Base-by-base conservation (phyloP, 345 rosid species). In the Pelargonium nanum region DNA sequence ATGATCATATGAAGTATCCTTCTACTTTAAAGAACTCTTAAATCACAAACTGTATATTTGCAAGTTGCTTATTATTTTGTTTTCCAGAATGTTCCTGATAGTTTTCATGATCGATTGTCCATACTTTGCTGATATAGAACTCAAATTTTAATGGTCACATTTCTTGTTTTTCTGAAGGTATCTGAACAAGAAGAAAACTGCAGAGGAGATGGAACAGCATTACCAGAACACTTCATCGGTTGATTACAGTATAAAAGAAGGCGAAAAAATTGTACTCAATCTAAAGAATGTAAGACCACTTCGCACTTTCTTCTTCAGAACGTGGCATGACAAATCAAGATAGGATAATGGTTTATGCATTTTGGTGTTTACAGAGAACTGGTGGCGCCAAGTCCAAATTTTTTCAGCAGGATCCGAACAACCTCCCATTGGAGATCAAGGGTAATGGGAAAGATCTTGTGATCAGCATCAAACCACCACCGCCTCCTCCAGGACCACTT, bases 131-230 rank as follows among this genome's bases (percentile, higher is more conserved):
- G 5, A 15, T 21, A 22, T 22, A 15, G 57, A 20, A 17, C 56
- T 40, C 0, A 1, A 24, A 53, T 32, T 23, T 32, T 69, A 23
- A 53, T 1, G 23, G 22, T 24, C n/a, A 34, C 53, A 65, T 64
- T 44, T 56, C 55, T 23, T 28, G 50, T 34, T 56, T 21, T 32
- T 26, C 17, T 66, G 44, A 64, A 93, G 99, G 67, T 94, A 94
- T 63, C 70, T 94, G 77, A 80, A 94, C 83, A 94, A 94, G 76
- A 94, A 94, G 84, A 86, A 81, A 74, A 83, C 96, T 53, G 97
- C 99, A 0, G 99, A 90, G 71, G 96, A 90, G 84, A 94, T 90
- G 99, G 97, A 90, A 65, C 95, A 86, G 64, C 97, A 88, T 65
- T 94, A 78, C 84, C 99, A 90, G 72, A 75, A 72, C 19, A 75